A percentile compares a stretch with the other conserved stretches of the same genome.
These are phyloP conservation scores for Prunus yedoensis DNA, from an alignment of 331 rosid genomes.

Conservation along the genomic window DNA sequence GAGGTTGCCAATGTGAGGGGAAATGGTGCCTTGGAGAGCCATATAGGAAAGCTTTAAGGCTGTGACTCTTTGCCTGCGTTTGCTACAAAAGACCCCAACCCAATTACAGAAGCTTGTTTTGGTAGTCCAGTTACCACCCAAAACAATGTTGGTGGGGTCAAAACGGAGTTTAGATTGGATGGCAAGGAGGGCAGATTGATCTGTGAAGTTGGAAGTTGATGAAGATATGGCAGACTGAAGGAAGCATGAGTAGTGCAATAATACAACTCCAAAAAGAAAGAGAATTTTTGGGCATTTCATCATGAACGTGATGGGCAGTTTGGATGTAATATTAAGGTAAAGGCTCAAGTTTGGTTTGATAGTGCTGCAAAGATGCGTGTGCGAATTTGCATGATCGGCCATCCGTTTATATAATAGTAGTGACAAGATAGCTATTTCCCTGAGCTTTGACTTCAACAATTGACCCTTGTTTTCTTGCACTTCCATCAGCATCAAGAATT, in stretches of 20 bases:
- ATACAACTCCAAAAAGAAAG: not conserved
- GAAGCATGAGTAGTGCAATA: not conserved
- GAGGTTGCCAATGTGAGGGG: slow-evolving; percentile 16
- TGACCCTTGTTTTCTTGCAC: too few relatives aligned
- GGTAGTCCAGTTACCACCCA: slow-evolving; percentile 17
- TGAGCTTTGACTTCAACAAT: too few relatives aligned
- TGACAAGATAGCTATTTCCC: too few relatives aligned
- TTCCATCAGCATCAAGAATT: too few relatives aligned
- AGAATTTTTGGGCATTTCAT: not conserved
- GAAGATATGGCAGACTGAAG: not conserved
- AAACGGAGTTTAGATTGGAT: not conserved
- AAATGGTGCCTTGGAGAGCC: slow-evolving; percentile 13
- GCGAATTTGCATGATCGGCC: too few relatives aligned
- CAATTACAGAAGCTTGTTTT: slow-evolving; percentile 10
- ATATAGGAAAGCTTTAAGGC: not conserved
- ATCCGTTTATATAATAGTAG: too few relatives aligned
- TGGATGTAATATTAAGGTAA: not conserved
- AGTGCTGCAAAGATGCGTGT: too few relatives aligned
- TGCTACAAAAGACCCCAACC: slow-evolving; percentile 7
- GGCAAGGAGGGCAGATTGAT: slow-evolving; percentile 4
- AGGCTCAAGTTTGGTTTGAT: not conserved
- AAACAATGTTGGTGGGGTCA: not conserved
- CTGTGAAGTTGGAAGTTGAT: not conserved
- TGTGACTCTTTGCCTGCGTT: slow-evolving; percentile 3
- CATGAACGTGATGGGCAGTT: not conserved